phyloP scores from a whole-genome alignment of 768 basidiomycete species.

The Amanita fuliginea region DNA sequence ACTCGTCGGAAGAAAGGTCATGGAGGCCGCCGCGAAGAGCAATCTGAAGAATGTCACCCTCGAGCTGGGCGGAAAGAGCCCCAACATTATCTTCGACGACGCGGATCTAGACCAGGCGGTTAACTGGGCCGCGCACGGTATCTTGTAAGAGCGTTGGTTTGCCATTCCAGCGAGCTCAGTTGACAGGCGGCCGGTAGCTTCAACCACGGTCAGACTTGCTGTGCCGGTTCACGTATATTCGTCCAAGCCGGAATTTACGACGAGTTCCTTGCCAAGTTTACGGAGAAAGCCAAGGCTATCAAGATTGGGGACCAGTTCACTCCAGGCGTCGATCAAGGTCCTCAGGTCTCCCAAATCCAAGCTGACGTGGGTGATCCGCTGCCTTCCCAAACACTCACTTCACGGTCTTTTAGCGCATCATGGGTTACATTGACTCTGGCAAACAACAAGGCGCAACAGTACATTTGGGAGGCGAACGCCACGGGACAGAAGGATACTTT shows the following conservation, averaged over 20 bases:
- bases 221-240: conserved; percentile 76
- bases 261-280: conserved; percentile 55
- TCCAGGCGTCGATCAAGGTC: conserved; percentile 49
- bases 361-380: conserved; percentile 41
- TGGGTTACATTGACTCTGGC: conserved; percentile 70
- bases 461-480: conserved; percentile 53
- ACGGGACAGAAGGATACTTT: conserved; percentile 41
- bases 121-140: conserved; percentile 59
- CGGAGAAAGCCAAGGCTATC: conserved; percentile 33
- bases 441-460: conserved; percentile 61
- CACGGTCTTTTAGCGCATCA: conserved; percentile 42
- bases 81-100: conserved; percentile 62
- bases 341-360: conserved; percentile 62
- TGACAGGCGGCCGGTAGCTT: conserved; percentile 24
- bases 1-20: conserved; percentile 64
- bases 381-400: not conserved
- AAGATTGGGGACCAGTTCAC: conserved; percentile 61
- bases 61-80: conserved; percentile 73
- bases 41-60: conserved; percentile 83
- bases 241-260: conserved; percentile 77
- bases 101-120: conserved; percentile 65
- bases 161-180: not conserved
- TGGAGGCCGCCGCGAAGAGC: conserved; percentile 68
- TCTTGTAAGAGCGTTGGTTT: conserved; percentile 42
- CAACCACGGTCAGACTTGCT: conserved; percentile 71